Evolutionary conservation across 164 flowering plant species (phyloP).

Genomic region (Magnolia sinica): DNA sequence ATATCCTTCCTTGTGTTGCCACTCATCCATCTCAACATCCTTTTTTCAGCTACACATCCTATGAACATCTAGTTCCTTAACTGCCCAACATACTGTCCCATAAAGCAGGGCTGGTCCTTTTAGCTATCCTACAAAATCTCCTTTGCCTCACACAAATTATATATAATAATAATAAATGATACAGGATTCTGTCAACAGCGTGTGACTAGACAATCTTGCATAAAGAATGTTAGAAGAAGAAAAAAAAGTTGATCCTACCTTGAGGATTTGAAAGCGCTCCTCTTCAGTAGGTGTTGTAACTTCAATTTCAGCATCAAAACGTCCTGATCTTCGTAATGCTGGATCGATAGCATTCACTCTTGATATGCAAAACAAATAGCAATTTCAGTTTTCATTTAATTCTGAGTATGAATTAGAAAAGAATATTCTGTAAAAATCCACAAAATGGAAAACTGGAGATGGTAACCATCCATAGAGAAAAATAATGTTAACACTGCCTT

Average conservation of each 20-base stretch:
- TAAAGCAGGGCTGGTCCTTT: too few relatives aligned
- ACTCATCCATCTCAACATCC: too few relatives aligned
- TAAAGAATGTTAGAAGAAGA: too few relatives aligned
- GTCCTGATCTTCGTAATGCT: constrained; percentile 81
- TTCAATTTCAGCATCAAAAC: constrained; percentile 88
- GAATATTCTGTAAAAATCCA: not conserved
- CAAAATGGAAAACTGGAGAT: not conserved
- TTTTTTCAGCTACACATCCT: too few relatives aligned
- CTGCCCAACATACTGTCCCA: too few relatives aligned
- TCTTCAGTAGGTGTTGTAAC: constrained; percentile 79
- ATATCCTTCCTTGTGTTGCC: too few relatives aligned
- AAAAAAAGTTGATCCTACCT: constrained; percentile 31
- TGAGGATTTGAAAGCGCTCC: constrained; percentile 74
- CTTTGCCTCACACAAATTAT: too few relatives aligned
- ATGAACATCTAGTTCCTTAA: too few relatives aligned
- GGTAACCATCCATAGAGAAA: not conserved
- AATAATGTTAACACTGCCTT: not conserved
- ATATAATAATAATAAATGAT: too few relatives aligned
- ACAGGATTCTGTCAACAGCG: not conserved
- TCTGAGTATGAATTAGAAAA: not conserved
- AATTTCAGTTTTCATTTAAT: not conserved
- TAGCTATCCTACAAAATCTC: too few relatives aligned
- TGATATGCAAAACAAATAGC: not conserved
- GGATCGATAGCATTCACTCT: constrained; percentile 90
- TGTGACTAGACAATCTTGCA: not conserved